These are phyloP conservation scores for Talaromyces amestolkiae DNA, from an alignment of 2,329 filamentous ascomycete species.

Conservation along the genomic window DNA sequence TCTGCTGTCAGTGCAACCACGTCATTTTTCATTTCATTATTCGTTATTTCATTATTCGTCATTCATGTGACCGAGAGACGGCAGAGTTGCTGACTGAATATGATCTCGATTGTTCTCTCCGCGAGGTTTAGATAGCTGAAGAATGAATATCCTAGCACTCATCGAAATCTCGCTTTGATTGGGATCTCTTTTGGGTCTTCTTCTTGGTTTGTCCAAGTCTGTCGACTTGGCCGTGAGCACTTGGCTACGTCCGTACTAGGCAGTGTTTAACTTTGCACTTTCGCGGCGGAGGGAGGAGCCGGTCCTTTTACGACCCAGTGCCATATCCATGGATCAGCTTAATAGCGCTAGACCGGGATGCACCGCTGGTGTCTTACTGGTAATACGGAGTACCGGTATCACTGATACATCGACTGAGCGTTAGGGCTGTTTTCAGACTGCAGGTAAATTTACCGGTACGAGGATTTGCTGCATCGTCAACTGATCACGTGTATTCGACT, in stretches of 20 bases:
- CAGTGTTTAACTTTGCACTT: slow-evolving; percentile 9
- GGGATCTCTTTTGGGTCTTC: neutral
- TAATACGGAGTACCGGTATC: neutral
- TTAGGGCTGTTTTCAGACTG: neutral
- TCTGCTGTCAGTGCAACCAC: slow-evolving; percentile 3
- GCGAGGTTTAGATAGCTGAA: neutral
- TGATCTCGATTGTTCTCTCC: neutral
- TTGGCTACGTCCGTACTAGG: neutral
- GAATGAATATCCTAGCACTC: neutral
- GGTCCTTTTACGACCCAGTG: slow-evolving; percentile 18
- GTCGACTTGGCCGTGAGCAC: neutral
- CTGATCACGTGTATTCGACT: neutral
- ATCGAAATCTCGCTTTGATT: neutral
- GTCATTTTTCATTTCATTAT: slow-evolving; percentile 11
- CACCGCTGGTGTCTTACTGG: slow-evolving; percentile 1
- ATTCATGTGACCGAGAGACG: slow-evolving; percentile 3
- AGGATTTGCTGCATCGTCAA: neutral
- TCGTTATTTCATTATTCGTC: slow-evolving; percentile 9
- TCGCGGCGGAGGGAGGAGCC: slow-evolving; percentile 14
- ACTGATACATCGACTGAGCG: neutral
- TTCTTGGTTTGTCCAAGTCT: neutral
- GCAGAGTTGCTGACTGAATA: neutral
- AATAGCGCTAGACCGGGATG: slow-evolving; percentile 14
- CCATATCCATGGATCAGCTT: slow-evolving; percentile 21
- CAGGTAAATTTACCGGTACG: neutral